Conservation (phyloP, 345 rosid species). For the Ceriops zippeliana region DNA sequence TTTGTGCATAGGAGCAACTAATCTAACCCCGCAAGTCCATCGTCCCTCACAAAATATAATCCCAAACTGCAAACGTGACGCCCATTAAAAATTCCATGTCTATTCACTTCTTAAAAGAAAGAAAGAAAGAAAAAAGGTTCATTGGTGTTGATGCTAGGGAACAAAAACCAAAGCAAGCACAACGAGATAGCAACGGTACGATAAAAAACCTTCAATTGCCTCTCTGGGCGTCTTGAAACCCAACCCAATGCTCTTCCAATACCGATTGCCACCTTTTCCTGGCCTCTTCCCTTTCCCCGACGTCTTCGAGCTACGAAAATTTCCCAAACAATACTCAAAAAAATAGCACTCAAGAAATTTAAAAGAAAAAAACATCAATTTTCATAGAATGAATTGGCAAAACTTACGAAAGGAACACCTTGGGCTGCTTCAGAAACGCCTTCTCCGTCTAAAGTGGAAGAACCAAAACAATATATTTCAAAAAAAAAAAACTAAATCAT, state of each 20-base stretch:
- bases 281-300: slow-evolving; percentile 83
- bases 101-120: background rate
- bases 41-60: no score
- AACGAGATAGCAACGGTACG: background rate
- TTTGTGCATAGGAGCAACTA: no score
- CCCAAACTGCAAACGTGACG: no score
- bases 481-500: background rate
- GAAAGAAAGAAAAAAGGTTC: background rate
- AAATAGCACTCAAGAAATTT: background rate
- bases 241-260: slow-evolving; percentile 75
- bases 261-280: slow-evolving; percentile 87
- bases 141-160: background rate
- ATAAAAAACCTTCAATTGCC: slow-evolving; percentile 61
- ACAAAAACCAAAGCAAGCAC: background rate
- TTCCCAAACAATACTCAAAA: background rate
- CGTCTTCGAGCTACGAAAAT: slow-evolving; percentile 57
- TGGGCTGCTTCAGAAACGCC: slow-evolving; percentile 84
- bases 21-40: no score
- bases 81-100: no score
- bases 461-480: background rate
- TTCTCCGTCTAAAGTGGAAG: slow-evolving; percentile 57
- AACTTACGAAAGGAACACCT: slow-evolving; percentile 60
- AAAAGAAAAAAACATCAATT: background rate
- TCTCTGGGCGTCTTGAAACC: slow-evolving; percentile 91
- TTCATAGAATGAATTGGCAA: background rate